Evolutionary conservation across 768 basidiomycete genomes (phyloP).

Genomic region (Pulveroboletus ravenelii): DNA sequence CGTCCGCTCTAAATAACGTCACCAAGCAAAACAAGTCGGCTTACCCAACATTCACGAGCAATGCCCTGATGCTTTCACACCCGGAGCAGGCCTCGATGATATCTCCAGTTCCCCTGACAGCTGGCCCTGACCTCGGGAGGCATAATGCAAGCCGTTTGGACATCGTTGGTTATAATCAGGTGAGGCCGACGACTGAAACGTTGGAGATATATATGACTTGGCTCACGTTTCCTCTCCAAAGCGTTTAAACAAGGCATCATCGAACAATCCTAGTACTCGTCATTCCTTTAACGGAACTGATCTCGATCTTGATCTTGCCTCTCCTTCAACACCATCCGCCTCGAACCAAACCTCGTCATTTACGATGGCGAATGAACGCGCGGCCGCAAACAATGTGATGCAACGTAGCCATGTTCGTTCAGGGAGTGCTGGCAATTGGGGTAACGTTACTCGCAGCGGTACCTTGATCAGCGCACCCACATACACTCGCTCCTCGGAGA

Average conservation of each 20-base stretch:
- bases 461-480: constrained; percentile 46
- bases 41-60: constrained; percentile 57
- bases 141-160: constrained; percentile 67
- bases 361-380: constrained; percentile 37
- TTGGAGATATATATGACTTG: constrained; percentile 4
- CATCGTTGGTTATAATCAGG: constrained; percentile 70
- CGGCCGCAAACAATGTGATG: constrained; percentile 27
- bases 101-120: constrained; percentile 78
- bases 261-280: constrained; percentile 48
- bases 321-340: constrained; percentile 51
- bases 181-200: constrained; percentile 28
- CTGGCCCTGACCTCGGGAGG: constrained; percentile 80
- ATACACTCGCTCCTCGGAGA: constrained; percentile 54
- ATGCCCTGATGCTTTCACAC: constrained; percentile 45
- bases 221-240: constrained; percentile 25
- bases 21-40: constrained; percentile 81
- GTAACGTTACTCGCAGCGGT: constrained; percentile 51
- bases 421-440: constrained; percentile 82
- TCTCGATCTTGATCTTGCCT: constrained; percentile 51
- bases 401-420: constrained; percentile 67
- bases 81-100: constrained; percentile 57
- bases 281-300: constrained; percentile 79
- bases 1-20: constrained; percentile 54
- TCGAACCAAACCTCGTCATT: constrained; percentile 40
- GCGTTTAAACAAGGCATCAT: constrained; percentile 47